Evolutionary conservation across 768 basidiomycete genomes (phyloP).

Genomic region (Mycena belliarum): DNA sequence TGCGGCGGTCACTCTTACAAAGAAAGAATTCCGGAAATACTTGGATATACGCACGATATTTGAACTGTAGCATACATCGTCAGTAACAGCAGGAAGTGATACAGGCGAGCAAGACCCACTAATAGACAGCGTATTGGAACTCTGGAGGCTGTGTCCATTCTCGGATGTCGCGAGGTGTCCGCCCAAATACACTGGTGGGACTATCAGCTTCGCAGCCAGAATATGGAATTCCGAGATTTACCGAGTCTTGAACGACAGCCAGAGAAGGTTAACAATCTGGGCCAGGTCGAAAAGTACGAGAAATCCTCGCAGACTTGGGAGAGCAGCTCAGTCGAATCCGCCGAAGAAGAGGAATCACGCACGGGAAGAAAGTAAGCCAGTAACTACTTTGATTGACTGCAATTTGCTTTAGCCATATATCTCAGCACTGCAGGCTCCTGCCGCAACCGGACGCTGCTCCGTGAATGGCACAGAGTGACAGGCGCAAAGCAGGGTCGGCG

Average conservation of each 20-base stretch:
- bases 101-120: conserved; percentile 47
- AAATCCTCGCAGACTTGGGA: conserved; percentile 83
- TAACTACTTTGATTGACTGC: conserved; percentile 80
- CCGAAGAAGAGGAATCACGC: conserved; percentile 30
- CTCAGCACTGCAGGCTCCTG: not conserved
- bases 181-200: conserved; percentile 65
- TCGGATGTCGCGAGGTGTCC: conserved; percentile 86
- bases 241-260: conserved; percentile 83
- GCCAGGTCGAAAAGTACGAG: conserved; percentile 93
- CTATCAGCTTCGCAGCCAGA: not conserved
- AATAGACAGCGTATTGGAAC: conserved; percentile 87
- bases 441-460: not conserved
- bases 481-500: not conserved
- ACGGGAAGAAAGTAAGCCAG: conserved; percentile 95
- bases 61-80: conserved; percentile 37
- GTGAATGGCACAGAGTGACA: not conserved
- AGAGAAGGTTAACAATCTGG: conserved; percentile 88
- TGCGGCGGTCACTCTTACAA: not conserved
- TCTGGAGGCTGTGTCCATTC: conserved; percentile 89
- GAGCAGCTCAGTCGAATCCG: not conserved
- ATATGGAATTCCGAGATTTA: conserved; percentile 26
- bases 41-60: conserved; percentile 50
- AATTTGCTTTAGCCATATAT: not conserved
- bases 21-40: not conserved
- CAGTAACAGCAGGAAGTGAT: conserved; percentile 9